A percentile compares a stretch with the other conserved stretches of the same genome.
These are phyloP conservation scores for Amanita subjunquillea DNA, from an alignment of 768 basidiomycete species.

Conservation along the genomic window DNA sequence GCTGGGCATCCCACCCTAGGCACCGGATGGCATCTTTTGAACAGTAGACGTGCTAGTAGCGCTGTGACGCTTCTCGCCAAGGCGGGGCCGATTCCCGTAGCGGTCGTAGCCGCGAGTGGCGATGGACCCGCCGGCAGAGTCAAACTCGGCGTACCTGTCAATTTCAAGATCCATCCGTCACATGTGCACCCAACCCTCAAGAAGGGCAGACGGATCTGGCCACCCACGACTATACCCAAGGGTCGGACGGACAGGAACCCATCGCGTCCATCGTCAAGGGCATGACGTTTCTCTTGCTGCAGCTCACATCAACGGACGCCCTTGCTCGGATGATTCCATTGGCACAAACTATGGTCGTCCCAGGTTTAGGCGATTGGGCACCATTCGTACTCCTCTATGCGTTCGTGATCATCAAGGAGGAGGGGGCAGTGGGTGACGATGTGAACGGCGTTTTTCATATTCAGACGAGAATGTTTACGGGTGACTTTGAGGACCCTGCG, in stretches of 20 bases:
- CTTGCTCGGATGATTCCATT: slow-evolving; percentile 20
- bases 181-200: slow-evolving; percentile 17
- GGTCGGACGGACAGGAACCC: slow-evolving; percentile 19
- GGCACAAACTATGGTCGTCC: slow-evolving; percentile 14
- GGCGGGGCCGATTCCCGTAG: slow-evolving; percentile 30
- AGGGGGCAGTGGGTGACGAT: slow-evolving; percentile 13
- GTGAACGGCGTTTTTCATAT: slow-evolving; percentile 7
- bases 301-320: slow-evolving; percentile 27
- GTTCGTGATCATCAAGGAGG: slow-evolving; percentile 22
- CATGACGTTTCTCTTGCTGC: slow-evolving; percentile 32
- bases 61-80: slow-evolving; percentile 24
- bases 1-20: slow-evolving; percentile 30
- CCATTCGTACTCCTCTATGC: slow-evolving; percentile 26
- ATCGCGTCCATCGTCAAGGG: slow-evolving; percentile 36
- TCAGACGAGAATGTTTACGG: slow-evolving; percentile 32
- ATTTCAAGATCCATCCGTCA: slow-evolving; percentile 29
- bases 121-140: slow-evolving; percentile 13
- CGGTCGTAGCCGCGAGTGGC: neutral
- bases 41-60: slow-evolving; percentile 10
- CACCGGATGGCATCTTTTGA: slow-evolving; percentile 30
- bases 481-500: slow-evolving; percentile 31
- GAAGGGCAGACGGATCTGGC: slow-evolving; percentile 17
- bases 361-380: slow-evolving; percentile 28
- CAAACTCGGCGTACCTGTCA: slow-evolving; percentile 25
- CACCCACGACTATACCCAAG: slow-evolving; percentile 26